phyloP scores from a whole-genome alignment of 2,329 filamentous ascomycete species.

The Cladosporium sphaerospermum region DNA sequence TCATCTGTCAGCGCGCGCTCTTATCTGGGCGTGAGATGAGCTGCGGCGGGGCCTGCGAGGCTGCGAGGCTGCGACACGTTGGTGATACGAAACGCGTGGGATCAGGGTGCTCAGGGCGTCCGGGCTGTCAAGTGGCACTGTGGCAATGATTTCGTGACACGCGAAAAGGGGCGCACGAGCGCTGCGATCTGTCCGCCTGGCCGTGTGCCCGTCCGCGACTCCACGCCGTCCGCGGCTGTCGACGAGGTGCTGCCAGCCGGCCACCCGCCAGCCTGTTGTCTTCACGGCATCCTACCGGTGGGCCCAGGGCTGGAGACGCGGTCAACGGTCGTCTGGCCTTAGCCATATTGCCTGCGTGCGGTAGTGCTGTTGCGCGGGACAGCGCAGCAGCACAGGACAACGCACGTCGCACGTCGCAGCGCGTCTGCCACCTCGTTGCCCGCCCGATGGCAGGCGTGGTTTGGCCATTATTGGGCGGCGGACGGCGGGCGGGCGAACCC shows the following conservation, averaged over 20 bases:
- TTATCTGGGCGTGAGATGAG: background rate
- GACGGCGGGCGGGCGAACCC: no score
- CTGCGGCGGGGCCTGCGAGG: background rate
- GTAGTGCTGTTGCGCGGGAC: no score
- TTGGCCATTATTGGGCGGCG: background rate
- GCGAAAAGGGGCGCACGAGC: background rate
- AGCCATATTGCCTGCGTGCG: no score
- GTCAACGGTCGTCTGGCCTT: background rate
- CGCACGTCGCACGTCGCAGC: no score
- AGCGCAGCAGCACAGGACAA: no score
- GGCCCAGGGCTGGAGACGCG: background rate
- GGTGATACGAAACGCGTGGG: background rate
- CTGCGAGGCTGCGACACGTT: no score
- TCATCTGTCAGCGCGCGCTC: no score
- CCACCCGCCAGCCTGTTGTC: background rate
- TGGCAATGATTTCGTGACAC: constrained; percentile 4
- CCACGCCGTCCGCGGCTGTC: background rate
- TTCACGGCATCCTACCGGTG: constrained; percentile 6
- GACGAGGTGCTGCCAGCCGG: background rate
- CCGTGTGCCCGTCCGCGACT: background rate
- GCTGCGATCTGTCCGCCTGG: background rate
- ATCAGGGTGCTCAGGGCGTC: background rate
- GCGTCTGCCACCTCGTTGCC: background rate
- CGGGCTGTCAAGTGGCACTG: background rate
- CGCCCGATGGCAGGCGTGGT: background rate